Evolutionary conservation across 805 yeast species (phyloP), one percentile per base, ranked within the genome.

Genomic region (Saccharomycopsis sp.): DNA sequence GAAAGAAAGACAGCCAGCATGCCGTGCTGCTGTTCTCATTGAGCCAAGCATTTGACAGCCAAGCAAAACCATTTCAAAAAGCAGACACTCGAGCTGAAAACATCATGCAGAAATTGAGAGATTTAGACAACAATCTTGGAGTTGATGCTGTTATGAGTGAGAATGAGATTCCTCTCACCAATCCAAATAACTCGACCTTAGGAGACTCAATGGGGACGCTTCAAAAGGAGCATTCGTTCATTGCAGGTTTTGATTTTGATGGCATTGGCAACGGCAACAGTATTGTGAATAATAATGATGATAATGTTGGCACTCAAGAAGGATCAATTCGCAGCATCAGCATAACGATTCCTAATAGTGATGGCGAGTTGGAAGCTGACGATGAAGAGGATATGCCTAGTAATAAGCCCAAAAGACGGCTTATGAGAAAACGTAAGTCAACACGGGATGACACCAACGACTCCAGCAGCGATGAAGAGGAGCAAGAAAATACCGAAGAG

Each of bases 401-500:
- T 22, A 14, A 49, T 25, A 29, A 55, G 41, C 35, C 22, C 22
- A 7, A 23, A 50, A 51, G 57, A 29, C 24, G 56, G 41, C 17
- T 38, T n/a, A 41, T 38, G 38, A 23, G 55, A 38, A 38, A 34
- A 34, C 47, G 7, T 12, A 29, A 5, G 22, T 58, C 35, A 2
- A 20, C 47, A n/a, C 56, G 60, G 17, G 52, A 53, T 24, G 64
- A 56, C 9, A 12, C 5, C 5, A 29, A 5, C 9, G 9, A 7
- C 9, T 56, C 54, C 3, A 59, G 53, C 7, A 52, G 58, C 15
- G 64, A 57, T n/a, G 61, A 61, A 14, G 61, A 54, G 22, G 62
- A 60, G 7, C 60, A 62, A 35, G 57, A 61, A 19, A 56, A 56
- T 52, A 62, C 54, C 3, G 59, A 57, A 44, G 63, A 60, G 3